These are phyloP conservation scores for Candida sakaeoensis DNA, from an alignment of 805 yeast genomes.

Conservation along the genomic window DNA sequence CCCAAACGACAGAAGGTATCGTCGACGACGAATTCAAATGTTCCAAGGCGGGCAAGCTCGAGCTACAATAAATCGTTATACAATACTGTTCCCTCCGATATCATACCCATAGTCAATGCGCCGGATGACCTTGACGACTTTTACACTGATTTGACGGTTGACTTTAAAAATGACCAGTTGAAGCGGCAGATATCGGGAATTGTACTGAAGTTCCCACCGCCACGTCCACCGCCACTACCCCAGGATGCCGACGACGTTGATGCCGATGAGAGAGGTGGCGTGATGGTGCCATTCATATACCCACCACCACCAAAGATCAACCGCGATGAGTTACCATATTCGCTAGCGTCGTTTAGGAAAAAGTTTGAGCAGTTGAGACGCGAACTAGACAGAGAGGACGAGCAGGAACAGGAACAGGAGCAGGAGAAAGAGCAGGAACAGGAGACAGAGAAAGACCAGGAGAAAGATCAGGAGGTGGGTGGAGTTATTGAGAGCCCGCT, in stretches of 20 bases:
- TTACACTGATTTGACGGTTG: slow-evolving; percentile 28
- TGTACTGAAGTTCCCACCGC: slow-evolving; percentile 34
- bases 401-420: slow-evolving; percentile 1
- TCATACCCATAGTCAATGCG: slow-evolving; percentile 32
- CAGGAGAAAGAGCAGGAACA: background rate
- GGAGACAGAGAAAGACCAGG: background rate
- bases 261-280: slow-evolving; percentile 19
- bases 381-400: slow-evolving; percentile 1
- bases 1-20: slow-evolving; percentile 6
- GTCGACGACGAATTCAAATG: background rate
- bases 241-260: slow-evolving; percentile 1
- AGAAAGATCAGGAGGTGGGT: background rate
- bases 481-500: background rate
- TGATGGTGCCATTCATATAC: slow-evolving; percentile 42
- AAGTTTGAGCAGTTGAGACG: slow-evolving; percentile 4
- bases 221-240: slow-evolving; percentile 30
- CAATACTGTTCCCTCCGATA: slow-evolving; percentile 35
- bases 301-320: slow-evolving; percentile 39
- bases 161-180: slow-evolving; percentile 12
- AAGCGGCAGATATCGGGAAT: slow-evolving; percentile 21
- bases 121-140: slow-evolving; percentile 31
- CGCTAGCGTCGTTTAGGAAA: slow-evolving; percentile 14
- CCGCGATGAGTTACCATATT: slow-evolving; percentile 19
- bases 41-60: background rate
- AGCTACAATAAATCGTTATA: slow-evolving; percentile 17